Conservation (phyloP, 495 filamentous ascomycete species). For the Talaromyces borbonicus region DNA sequence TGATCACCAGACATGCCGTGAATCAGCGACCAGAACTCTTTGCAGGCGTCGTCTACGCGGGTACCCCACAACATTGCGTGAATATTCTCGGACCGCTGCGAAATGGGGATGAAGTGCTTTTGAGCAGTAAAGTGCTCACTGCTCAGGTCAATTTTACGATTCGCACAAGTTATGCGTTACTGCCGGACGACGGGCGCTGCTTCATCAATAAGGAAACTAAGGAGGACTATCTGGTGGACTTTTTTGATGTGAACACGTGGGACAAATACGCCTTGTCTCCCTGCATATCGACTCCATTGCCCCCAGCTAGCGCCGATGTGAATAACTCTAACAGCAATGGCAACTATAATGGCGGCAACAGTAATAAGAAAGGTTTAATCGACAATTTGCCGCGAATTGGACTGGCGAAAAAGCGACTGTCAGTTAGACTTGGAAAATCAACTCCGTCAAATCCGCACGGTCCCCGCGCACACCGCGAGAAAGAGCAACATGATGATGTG, state of each 20-base stretch:
- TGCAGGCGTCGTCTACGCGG: conserved; percentile 77
- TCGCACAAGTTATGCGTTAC: conserved; percentile 72
- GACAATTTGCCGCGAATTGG: conserved; percentile 29
- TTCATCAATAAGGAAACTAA: conserved; percentile 78
- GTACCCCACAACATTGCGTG: conserved; percentile 74
- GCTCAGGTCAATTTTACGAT: conserved; percentile 93
- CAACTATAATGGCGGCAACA: not conserved
- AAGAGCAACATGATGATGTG: not conserved
- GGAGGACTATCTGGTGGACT: conserved; percentile 75
- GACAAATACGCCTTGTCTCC: conserved; percentile 69
- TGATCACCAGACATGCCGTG: conserved; percentile 83
- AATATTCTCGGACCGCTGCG: conserved; percentile 86
- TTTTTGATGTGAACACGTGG: conserved; percentile 75
- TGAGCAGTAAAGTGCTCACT: conserved; percentile 84
- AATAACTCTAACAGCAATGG: too few relatives aligned
- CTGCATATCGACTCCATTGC: conserved; percentile 56
- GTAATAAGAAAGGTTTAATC: conserved; percentile 24
- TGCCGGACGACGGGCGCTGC: conserved; percentile 82
- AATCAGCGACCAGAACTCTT: conserved; percentile 85
- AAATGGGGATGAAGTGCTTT: conserved; percentile 81
- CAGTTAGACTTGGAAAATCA: not conserved
- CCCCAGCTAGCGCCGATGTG: conserved; percentile 14
- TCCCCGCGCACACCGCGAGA: not conserved
- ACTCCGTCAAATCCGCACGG: not conserved
- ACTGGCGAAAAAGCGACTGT: conserved; percentile 4